Conservation (phyloP, 495 filamentous ascomycete genomes). For the Platismatia glauca region DNA sequence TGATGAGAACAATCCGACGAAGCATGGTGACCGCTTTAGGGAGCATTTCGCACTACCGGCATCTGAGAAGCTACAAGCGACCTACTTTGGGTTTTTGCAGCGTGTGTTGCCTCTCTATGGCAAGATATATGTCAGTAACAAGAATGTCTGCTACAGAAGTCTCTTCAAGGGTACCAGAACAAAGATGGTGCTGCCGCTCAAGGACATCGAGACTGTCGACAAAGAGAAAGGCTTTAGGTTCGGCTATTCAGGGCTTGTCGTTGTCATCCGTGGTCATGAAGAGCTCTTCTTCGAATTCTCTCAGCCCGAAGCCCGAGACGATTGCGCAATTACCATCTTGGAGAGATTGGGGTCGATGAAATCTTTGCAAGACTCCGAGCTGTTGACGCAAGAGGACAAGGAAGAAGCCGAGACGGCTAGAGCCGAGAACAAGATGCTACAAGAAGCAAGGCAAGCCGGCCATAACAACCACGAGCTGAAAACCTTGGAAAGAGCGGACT, state of each 20-base stretch:
- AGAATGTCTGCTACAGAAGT: constrained; percentile 90
- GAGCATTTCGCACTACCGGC: constrained; percentile 81
- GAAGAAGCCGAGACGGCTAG: constrained; percentile 68
- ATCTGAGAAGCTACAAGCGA: constrained; percentile 78
- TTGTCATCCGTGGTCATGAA: constrained; percentile 88
- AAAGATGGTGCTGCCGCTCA: constrained; percentile 84
- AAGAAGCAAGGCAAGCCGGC: constrained; percentile 63
- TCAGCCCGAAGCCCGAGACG: constrained; percentile 66
- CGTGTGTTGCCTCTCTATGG: constrained; percentile 89
- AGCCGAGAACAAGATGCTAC: constrained; percentile 71
- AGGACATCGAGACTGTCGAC: constrained; percentile 86
- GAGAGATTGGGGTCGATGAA: constrained; percentile 63
- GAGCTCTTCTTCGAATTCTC: constrained; percentile 96
- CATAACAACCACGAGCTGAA: constrained; percentile 49
- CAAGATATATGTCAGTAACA: constrained; percentile 89
- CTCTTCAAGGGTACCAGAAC: constrained; percentile 83
- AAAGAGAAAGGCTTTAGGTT: constrained; percentile 94
- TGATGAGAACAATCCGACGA: constrained; percentile 51
- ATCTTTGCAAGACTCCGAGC: constrained; percentile 61
- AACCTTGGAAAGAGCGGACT: constrained; percentile 43
- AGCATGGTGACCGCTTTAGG: constrained; percentile 70
- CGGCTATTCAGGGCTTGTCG: constrained; percentile 82
- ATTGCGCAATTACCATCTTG: constrained; percentile 75
- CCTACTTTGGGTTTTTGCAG: constrained; percentile 81
- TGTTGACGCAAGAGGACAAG: constrained; percentile 59